phyloP scores from a whole-genome alignment of 2,329 filamentous ascomycete species.

The Westerdykella aurantiaca region DNA sequence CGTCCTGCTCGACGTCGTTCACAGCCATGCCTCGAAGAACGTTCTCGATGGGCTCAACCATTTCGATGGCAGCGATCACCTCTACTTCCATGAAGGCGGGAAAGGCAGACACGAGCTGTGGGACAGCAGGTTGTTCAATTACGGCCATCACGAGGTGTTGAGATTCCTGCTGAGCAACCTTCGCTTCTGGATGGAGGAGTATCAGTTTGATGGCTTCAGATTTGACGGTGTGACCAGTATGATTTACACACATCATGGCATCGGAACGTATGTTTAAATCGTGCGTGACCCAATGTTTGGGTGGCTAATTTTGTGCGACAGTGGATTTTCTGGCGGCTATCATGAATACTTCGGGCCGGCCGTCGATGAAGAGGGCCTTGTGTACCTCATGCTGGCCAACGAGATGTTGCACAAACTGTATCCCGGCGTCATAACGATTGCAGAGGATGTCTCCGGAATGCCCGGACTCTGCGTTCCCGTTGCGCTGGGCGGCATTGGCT shows the following conservation, averaged over 20 bases:
- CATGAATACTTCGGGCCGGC: constrained; percentile 91
- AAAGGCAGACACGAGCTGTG: constrained; percentile 88
- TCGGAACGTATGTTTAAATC: constrained; percentile 70
- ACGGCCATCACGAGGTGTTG: constrained; percentile 87
- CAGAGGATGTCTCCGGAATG: constrained; percentile 98
- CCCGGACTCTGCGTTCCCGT: constrained; percentile 87
- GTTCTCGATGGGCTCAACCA: constrained; percentile 90
- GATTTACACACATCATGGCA: constrained; percentile 92
- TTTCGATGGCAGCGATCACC: constrained; percentile 91
- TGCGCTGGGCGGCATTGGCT: constrained; percentile 83
- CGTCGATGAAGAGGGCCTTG: constrained; percentile 89
- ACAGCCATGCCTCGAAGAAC: constrained; percentile 97
- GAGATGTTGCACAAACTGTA: constrained; percentile 91
- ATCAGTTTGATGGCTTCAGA: constrained; percentile 91
- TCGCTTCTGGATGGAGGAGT: constrained; percentile 99
- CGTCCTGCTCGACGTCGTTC: constrained; percentile 89
- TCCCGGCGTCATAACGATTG: constrained; percentile 81
- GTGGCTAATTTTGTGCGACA: constrained; percentile 37
- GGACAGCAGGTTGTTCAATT: constrained; percentile 97
- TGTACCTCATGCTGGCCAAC: constrained; percentile 94
- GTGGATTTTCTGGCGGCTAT: constrained; percentile 93
- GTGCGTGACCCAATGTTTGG: neutral
- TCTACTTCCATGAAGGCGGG: constrained; percentile 85
- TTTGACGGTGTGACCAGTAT: constrained; percentile 99
- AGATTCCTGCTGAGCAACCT: constrained; percentile 95